These are phyloP conservation scores for Sclerotinia glacialis DNA, from an alignment of 2,329 filamentous ascomycete genomes.

Conservation along the genomic window DNA sequence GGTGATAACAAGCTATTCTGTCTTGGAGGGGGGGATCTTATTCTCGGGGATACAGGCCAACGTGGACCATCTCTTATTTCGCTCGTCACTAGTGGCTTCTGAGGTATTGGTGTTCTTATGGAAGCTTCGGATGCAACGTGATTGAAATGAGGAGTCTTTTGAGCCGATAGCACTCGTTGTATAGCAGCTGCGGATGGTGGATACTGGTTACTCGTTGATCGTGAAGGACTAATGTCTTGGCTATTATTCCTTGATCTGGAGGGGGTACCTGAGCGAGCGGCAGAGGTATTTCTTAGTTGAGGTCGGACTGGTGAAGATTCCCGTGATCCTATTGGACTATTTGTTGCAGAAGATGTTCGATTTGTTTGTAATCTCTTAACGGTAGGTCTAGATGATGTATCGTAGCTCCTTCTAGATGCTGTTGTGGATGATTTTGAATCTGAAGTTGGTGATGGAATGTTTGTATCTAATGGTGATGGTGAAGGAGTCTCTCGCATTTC, in stretches of 20 bases:
- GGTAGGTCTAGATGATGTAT: constrained; percentile 31
- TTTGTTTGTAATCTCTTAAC: constrained; percentile 34
- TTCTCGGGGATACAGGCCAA: constrained; percentile 74
- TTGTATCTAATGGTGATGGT: constrained; percentile 14
- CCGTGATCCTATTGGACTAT: constrained; percentile 48
- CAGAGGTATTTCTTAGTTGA: constrained; percentile 30
- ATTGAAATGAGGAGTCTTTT: constrained; percentile 62
- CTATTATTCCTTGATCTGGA: constrained; percentile 65
- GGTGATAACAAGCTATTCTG: constrained; percentile 47
- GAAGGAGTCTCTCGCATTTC: constrained; percentile 18
- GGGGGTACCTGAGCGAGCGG: constrained; percentile 36
- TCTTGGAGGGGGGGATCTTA: constrained; percentile 73
- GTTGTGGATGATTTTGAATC: constrained; percentile 15
- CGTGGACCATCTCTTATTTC: constrained; percentile 57
- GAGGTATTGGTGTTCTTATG: constrained; percentile 59
- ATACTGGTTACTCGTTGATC: constrained; percentile 49
- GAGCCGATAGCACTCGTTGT: constrained; percentile 64
- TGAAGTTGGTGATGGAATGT: constrained; percentile 10
- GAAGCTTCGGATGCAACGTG: constrained; percentile 59
- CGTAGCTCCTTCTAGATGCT: constrained; percentile 26
- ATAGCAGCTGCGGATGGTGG: constrained; percentile 61
- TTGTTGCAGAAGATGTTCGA: constrained; percentile 41
- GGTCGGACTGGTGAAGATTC: constrained; percentile 47
- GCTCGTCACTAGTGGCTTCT: constrained; percentile 54
- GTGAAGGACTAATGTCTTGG: constrained; percentile 62